These are phyloP conservation scores for Verticillium alfalfae DNA, from an alignment of 2,329 filamentous ascomycete species.

Conservation along the genomic window DNA sequence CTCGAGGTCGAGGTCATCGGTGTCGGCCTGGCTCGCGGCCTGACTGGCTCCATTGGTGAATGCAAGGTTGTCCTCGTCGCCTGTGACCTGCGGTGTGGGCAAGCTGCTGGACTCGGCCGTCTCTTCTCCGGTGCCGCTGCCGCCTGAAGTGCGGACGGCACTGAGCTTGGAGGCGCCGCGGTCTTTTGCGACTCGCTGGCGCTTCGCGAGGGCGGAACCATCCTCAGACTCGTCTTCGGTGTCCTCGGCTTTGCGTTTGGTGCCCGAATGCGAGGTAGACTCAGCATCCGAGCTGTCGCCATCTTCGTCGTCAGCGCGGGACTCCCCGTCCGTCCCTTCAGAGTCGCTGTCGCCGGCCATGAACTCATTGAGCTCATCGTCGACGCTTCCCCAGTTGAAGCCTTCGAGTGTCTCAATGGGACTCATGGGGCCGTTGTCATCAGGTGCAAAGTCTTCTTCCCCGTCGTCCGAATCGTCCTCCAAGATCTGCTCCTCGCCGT, in stretches of 20 bases:
- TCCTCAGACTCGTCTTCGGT: conserved; percentile 14
- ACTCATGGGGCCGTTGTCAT: conserved; percentile 36
- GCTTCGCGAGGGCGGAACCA: conserved; percentile 37
- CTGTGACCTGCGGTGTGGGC: conserved; percentile 34
- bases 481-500: neutral
- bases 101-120: conserved; percentile 25
- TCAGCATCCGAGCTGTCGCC: conserved; percentile 6
- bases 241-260: conserved; percentile 12
- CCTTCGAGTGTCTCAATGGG: conserved; percentile 51
- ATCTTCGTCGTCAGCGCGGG: conserved; percentile 17
- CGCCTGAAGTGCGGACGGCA: conserved; percentile 34
- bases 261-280: conserved; percentile 1
- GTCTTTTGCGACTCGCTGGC: conserved; percentile 40
- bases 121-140: conserved; percentile 14
- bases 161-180: conserved; percentile 41
- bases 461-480: conserved; percentile 31
- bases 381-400: conserved; percentile 58
- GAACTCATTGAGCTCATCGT: conserved; percentile 74
- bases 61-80: conserved; percentile 32
- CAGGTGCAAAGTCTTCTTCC: conserved; percentile 42
- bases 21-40: conserved; percentile 31
- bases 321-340: conserved; percentile 19
- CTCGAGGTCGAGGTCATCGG: conserved; percentile 55
- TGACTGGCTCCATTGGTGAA: neutral
- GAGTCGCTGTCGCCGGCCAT: conserved; percentile 52